Conservation (phyloP, 2,329 filamentous ascomycete genomes). For the Emergomyces orientalis region DNA sequence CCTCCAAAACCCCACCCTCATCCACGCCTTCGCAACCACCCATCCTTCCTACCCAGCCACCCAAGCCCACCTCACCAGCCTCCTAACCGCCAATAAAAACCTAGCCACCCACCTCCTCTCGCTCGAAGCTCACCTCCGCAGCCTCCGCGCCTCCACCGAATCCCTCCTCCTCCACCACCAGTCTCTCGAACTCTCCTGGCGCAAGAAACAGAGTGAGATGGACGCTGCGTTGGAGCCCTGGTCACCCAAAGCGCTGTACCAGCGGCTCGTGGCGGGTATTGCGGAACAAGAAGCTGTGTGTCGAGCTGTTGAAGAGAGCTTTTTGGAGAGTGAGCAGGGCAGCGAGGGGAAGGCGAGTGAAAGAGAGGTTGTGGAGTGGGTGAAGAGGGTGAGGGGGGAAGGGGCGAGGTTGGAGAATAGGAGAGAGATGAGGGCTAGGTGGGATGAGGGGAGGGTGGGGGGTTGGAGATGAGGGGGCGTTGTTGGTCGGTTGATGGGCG, state of each 20-base stretch:
- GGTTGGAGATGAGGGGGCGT: conserved; percentile 62
- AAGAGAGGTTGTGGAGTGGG: conserved; percentile 77
- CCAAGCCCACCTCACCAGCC: conserved; percentile 53
- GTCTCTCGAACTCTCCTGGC: conserved; percentile 86
- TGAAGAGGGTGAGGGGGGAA: conserved; percentile 69
- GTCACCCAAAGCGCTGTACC: conserved; percentile 77
- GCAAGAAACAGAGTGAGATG: conserved; percentile 78
- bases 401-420: conserved; percentile 69
- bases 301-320: conserved; percentile 81
- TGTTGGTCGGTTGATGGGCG: background rate
- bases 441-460: conserved; percentile 92
- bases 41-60: conserved; percentile 64
- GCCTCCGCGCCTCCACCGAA: conserved; percentile 58
- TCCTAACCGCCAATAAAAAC: conserved; percentile 62
- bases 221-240: conserved; percentile 76
- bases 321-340: conserved; percentile 55
- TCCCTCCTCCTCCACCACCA: conserved; percentile 74
- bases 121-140: conserved; percentile 40
- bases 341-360: conserved; percentile 43
- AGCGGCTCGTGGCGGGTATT: conserved; percentile 64
- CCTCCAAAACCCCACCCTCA: conserved; percentile 57
- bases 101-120: conserved; percentile 47
- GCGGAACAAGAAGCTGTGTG: conserved; percentile 77
- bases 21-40: conserved; percentile 64
- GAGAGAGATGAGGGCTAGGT: conserved; percentile 78